Conservation (phyloP, 1,284 basidiomycete genomes). For the Ustilago esculenta region DNA sequence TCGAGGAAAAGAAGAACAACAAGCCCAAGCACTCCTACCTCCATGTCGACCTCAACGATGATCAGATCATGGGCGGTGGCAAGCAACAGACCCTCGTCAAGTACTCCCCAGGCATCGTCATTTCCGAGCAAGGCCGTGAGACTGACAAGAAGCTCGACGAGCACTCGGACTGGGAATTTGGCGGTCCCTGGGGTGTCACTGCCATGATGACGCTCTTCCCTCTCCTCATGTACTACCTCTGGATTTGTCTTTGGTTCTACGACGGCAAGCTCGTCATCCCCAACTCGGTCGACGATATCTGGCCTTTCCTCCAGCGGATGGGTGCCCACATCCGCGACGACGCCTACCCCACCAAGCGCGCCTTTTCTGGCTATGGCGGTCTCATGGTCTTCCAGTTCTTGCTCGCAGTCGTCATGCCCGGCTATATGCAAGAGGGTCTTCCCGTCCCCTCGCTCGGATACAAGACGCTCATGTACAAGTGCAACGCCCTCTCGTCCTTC, state of each 20-base stretch:
- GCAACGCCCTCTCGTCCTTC: conserved; percentile 83
- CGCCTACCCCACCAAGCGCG: conserved; percentile 87
- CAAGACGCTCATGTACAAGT: conserved; percentile 93
- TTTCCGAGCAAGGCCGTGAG: conserved; percentile 61
- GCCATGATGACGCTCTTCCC: conserved; percentile 97
- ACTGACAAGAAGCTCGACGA: conserved; percentile 64
- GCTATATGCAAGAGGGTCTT: conserved; percentile 83
- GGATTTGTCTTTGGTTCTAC: conserved; percentile 97
- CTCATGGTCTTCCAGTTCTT: conserved; percentile 89
- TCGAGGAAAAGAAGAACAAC: conserved; percentile 38
- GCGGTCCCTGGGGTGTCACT: conserved; percentile 87
- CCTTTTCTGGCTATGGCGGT: conserved; percentile 77
- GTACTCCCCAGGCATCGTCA: conserved; percentile 64
- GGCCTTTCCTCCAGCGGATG: conserved; percentile 84
- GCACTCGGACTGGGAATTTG: conserved; percentile 77
- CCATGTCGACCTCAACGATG: conserved; percentile 60
- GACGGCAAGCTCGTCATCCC: conserved; percentile 86
- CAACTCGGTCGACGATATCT: conserved; percentile 76
- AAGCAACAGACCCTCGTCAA: conserved; percentile 59
- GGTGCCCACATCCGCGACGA: conserved; percentile 86
- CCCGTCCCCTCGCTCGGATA: conserved; percentile 71
- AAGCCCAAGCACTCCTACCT: conserved; percentile 55
- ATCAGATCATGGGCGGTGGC: conserved; percentile 63
- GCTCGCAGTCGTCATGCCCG: conserved; percentile 89
- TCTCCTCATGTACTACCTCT: conserved; percentile 93